Evolutionary conservation across 768 basidiomycete species (phyloP).

Genomic region (Pleurotus djamor): DNA sequence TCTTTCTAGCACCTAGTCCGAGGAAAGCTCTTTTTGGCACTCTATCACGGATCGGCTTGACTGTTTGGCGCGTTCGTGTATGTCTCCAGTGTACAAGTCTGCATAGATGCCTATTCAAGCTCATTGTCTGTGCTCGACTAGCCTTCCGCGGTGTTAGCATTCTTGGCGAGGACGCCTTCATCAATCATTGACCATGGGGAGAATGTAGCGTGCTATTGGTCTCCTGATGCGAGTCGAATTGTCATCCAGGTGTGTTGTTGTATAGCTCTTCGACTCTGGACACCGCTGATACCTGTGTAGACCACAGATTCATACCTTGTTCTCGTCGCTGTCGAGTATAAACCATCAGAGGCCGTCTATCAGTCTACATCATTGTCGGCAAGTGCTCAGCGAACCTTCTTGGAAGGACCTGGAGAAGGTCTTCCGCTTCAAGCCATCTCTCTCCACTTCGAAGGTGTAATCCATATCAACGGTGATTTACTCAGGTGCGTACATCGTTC

Average conservation of each 20-base stretch:
- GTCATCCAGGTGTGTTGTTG: conserved; percentile 68
- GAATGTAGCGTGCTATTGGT: conserved; percentile 75
- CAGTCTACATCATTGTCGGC: conserved; percentile 48
- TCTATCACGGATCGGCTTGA: conserved; percentile 66
- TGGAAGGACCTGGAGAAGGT: conserved; percentile 81
- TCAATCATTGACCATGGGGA: conserved; percentile 85
- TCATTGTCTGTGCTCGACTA: conserved; percentile 23
- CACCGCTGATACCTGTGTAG: conserved; percentile 32
- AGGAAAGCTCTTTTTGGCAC: conserved; percentile 78
- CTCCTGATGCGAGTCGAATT: conserved; percentile 76
- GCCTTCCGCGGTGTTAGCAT: conserved; percentile 73
- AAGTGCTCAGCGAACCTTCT: conserved; percentile 63
- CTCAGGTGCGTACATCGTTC: conserved; percentile 47
- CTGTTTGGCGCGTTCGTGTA: conserved; percentile 83
- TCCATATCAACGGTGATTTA: conserved; percentile 73
- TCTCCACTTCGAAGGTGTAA: conserved; percentile 78
- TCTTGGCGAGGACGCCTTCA: conserved; percentile 71
- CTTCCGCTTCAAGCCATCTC: conserved; percentile 64
- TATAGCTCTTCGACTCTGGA: neutral
- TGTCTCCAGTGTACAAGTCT: conserved; percentile 20
- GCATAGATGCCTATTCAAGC: neutral
- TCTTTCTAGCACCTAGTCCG: conserved; percentile 62
- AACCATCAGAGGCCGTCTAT: conserved; percentile 53
- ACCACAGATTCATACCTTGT: conserved; percentile 82
- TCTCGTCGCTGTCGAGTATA: conserved; percentile 63